Base-by-base conservation (phyloP, 306 rosid species). In the Cercis canadensis region DNA sequence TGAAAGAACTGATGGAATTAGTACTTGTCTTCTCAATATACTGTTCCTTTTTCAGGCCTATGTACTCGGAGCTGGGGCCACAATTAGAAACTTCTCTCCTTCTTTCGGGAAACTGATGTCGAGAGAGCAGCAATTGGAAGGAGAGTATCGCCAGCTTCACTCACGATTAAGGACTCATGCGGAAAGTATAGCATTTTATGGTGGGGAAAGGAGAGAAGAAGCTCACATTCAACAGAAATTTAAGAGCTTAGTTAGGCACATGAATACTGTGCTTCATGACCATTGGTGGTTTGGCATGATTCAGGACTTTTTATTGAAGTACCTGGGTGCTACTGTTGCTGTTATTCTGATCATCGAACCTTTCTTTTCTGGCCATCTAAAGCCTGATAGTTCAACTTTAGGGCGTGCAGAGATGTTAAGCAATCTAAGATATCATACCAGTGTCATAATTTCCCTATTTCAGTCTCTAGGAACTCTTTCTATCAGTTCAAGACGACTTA, bases 221-320 rank as follows among this genome's bases (percentile, higher is more conserved):
- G 67, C 81, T 77, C 96, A 95, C 80, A 91, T 95, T 70, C 89
- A 87, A 82, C 85, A 80, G 58, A 95, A 95, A 81, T 95, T 95
- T 81, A 81, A 82, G 77, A 57, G 76, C 41, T 80, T 91, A 60
- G 77, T 87, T 64, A 63, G 75, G 75, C 99, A 95, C 81, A 57
- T 87, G 90, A 69, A 81, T 24, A 68, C 63, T 61, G 97, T 87
- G 62, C 83, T 87, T 71, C 97, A 95, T 45, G 96, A 95, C 60
- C 96, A 95, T 66, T 95, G 99, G 99, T 95, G 99, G 99, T 95
- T 95, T 87, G 97, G 99, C 84, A 95, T 95, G 97, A 89, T 95
- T 83, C 99, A 95, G 67, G 99, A 95, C 76, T 95, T 91, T 70
- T 58, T 95, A 49, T 73, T 91, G 79, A 95, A 95, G 85, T 95